Evolutionary conservation across 805 yeast genomes (phyloP), one percentile per base, ranked within the genome.

Genomic region (Suhomyces sp.): DNA sequence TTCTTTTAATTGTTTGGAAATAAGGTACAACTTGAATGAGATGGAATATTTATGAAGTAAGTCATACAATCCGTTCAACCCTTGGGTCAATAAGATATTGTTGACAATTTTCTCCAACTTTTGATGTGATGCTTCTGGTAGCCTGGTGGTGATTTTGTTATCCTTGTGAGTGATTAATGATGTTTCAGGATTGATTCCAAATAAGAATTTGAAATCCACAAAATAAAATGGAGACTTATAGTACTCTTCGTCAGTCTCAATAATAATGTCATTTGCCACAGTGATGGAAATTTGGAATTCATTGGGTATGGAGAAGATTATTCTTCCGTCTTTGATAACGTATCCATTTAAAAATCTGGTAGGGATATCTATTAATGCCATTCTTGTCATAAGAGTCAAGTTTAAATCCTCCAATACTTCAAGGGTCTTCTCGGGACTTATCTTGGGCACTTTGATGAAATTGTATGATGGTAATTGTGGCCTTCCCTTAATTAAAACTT

Each of bases 401-500:
- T 91, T 86, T 46, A 91, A 68, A 49, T 84, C 81, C 35, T 68
- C 65, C 30, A 91, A 58, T 1, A 83, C 81, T 31, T 72, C 70
- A 25, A 86, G 61, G 1, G 84, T 75, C 43, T 76, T 72, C 21
- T 66, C 58, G 1, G 83, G 68, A 4, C 79, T 65, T 4, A 91
- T 64, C 4, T 67, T 68, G 23, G 66, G 57, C 9, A 64, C 59
- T 11, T 74, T 68, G 4, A 81, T 59, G 43, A 78, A 76, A 44
- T 73, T 74, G 53, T 83, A 79, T 0, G 83, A 69, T 2, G 88
- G 81, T 25, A 85, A 68, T 24, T 76, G 79, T 1, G 97, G 96
- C 42, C 83, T 67, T 3, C 95, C 95, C 25, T 76, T 69, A 25
- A 79, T 76, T 36, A 90, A 67, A 0, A 93, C 96, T 53, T 91